Evolutionary conservation across 2,329 filamentous ascomycete genomes (phyloP), one percentile per base, ranked within the genome.

Genomic region (Calonectria multiphialidica): DNA sequence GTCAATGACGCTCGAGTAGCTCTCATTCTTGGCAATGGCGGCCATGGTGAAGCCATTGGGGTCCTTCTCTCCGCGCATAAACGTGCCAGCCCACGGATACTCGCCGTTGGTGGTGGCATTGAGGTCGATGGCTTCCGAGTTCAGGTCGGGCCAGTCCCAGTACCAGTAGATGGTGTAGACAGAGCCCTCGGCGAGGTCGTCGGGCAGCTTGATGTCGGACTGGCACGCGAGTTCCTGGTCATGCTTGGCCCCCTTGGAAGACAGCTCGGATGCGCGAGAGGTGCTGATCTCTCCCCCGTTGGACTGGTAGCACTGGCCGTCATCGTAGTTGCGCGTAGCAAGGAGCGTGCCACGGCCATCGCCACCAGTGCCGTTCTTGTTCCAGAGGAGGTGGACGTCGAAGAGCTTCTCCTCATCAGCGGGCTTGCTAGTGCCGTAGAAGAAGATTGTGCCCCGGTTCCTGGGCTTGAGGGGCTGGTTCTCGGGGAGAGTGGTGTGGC

Each of bases 151-250:
- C 95, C 95, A 99, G 83, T 98, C 93, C 97, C 97, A 98, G 55
- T 98, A 93, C 96, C 96, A 98, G 87, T 98, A 98, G 64, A 98
- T 85, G 3, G 95, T 96, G 82, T 96, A 94, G 33, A 89, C 88
- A 35, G 92, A 89, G 53, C 91, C 91, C 12, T 87, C 82, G n/a
- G 88, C 83, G 57, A 91, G 86, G 77, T 93, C 89, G 6, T 86
- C 80, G 0, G 97, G 97, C 16, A 99, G 86, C 79, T 92, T 88
- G 59, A 98, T 86, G 80, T 97, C 92, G 42, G 92, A 92, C 83
- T 98, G 96, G 84, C 97, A 98, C 86, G 89, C 92, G 63, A 96
- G 87, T 78, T 93, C 90, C 55, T 84, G 83, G 30, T 89, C 90
- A 82, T 88, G 88, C 35, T 88, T 81, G 62, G 87, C 83, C 70